Base-by-base conservation (phyloP, 164 flowering plant genomes). In the Nymphaea thermarum region DNA sequence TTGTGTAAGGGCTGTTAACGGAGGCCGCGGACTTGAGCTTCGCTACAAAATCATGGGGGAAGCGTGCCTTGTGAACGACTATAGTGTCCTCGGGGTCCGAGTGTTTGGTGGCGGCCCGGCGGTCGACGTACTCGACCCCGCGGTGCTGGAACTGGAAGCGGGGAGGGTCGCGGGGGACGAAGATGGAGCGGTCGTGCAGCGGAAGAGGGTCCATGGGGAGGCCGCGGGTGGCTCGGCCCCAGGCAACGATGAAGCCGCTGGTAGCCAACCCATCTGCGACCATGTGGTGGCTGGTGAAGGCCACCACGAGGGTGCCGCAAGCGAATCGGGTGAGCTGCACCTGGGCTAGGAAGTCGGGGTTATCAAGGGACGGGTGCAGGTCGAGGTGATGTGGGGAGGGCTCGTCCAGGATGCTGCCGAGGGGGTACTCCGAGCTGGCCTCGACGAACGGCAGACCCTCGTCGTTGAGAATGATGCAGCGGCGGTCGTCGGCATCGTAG, bases 11-110 rank as follows among this genome's bases (percentile, higher is more conserved):
- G 18, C 65, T 63, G 11, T 42, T 45, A 3, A 68, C 60, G 3
- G 66, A 70, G 12, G 71, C 74, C 62, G 43, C 65, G 3, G 67
- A 45, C 60, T 78, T 78, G 72, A 78, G 72, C 66, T 68, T 65
- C 17, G 72, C 65, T 3, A 79, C 62, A 60, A 79, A 76, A 4
- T 74, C 72, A 0, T 55, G 17, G 0, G 76, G 65, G 67, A 66
- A 79, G 64, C 74, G 77, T 18, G 69, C 65, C 68, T 73, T 76
- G 68, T 76, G 71, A 3, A 65, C 59, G 6, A n/a, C 41, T 16
- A 61, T 25, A 2, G 6, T 5, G 47, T 68, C 53, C 65, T 44
- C 43, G 61, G 60, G 6, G 16, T 8, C 18, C 60, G 4, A 8
- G 43, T 7, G 8, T n/a, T 5, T 4, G 43, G n/a, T 3, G 61